Percentiles rank a stretch among this genome's conserved stretches.
Conservation (phyloP, 2,329 filamentous ascomycete species). For the Pseudofabraea citricarpa region DNA sequence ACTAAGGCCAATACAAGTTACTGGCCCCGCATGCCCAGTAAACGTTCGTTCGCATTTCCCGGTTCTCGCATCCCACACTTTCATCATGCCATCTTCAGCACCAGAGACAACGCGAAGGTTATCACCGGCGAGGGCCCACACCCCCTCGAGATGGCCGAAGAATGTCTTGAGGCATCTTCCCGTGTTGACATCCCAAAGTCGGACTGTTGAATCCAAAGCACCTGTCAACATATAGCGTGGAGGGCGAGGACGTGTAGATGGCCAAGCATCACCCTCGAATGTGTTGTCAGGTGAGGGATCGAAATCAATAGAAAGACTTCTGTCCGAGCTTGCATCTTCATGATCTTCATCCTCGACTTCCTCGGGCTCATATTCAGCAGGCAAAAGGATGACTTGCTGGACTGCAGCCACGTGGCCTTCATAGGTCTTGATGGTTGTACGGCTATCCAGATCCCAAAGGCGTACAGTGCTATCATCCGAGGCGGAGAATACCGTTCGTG, state of each 20-base stretch:
- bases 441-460: conserved; percentile 88
- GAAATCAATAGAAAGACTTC: conserved; percentile 18
- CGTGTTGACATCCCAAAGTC: conserved; percentile 83
- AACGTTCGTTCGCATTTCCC: conserved; percentile 92
- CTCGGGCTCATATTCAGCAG: conserved; percentile 79
- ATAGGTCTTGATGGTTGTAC: conserved; percentile 70
- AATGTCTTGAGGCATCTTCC: conserved; percentile 85
- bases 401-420: conserved; percentile 92
- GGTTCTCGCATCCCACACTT: conserved; percentile 89
- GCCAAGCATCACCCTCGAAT: conserved; percentile 43
- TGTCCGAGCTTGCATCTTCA: conserved; percentile 43
- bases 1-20: conserved; percentile 88
- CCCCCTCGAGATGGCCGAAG: conserved; percentile 93
- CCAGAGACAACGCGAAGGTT: conserved; percentile 83
- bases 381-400: conserved; percentile 82
- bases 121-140: conserved; percentile 90
- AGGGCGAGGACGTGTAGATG: conserved; percentile 64
- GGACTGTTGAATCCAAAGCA: conserved; percentile 84
- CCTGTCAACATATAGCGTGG: conserved; percentile 91
- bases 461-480: conserved; percentile 91
- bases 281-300: conserved; percentile 5
- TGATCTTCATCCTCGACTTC: conserved; percentile 47
- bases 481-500: conserved; percentile 83
- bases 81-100: conserved; percentile 90
- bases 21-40: conserved; percentile 82